These are phyloP conservation scores for Pyrenophora graminea DNA, from an alignment of 2,329 filamentous ascomycete species.

Conservation along the genomic window DNA sequence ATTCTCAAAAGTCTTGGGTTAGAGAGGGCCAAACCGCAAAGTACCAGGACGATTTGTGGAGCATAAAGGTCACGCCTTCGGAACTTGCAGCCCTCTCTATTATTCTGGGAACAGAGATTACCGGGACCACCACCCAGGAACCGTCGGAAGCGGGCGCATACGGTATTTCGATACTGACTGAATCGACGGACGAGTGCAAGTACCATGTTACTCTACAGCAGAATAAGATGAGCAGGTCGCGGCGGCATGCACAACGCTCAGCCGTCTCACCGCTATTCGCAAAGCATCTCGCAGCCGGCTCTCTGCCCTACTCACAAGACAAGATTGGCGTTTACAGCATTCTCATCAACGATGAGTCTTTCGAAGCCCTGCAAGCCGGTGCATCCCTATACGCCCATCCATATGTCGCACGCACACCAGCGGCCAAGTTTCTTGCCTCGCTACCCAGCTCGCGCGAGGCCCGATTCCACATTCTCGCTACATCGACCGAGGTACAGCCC, in stretches of 20 bases:
- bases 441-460: conserved; percentile 29
- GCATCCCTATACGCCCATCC: conserved; percentile 18
- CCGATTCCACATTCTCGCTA: conserved; percentile 25
- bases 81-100: conserved; percentile 38
- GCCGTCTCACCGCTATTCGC: conserved; percentile 37
- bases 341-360: conserved; percentile 28
- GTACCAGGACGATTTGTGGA: conserved; percentile 17
- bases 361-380: conserved; percentile 27
- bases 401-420: conserved; percentile 9
- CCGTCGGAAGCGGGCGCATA: conserved; percentile 28
- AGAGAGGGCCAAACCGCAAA: conserved; percentile 30
- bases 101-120: conserved; percentile 32
- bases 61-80: conserved; percentile 22
- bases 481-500: conserved; percentile 18
- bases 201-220: conserved; percentile 29
- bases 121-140: conserved; percentile 2
- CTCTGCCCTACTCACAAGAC: conserved; percentile 33
- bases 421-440: conserved; percentile 24
- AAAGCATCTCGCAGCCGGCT: conserved; percentile 41
- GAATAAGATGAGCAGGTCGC: conserved; percentile 29
- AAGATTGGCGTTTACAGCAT: conserved; percentile 26
- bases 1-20: conserved; percentile 27
- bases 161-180: conserved; percentile 29
- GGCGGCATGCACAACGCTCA: conserved; percentile 29
- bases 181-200: conserved; percentile 15